Base-by-base conservation (phyloP, 2,329 filamentous ascomycete genomes). In the Grosmannia penicillata region DNA sequence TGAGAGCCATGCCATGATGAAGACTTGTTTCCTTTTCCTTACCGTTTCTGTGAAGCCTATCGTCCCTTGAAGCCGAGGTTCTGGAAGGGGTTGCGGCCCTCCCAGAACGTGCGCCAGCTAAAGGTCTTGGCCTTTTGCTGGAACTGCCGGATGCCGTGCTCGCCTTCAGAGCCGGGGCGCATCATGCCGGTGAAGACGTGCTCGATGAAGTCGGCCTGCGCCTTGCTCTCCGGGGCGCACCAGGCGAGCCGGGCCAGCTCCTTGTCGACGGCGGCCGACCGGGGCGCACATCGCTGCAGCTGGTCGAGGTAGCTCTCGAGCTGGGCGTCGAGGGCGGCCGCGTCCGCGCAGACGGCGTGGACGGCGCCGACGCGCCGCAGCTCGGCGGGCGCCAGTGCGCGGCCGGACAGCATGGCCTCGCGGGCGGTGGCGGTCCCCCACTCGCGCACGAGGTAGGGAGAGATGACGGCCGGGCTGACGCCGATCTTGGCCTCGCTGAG, bases 221-320 rank as follows among this genome's bases (percentile, higher is more conserved):
- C 27, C 4, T 7, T 14, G 22, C 40, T 42, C 17, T 42, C 36
- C 2, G 40, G 40, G 2, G 9, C 22, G 26, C 25, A 24, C 39
- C 40, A 42, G 1, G 31, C 40, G 11, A 27, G 23, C 4, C 36
- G 26, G 6, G 40, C 18, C 8, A 42, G 36, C 28, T 42, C 34
- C 33, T 42, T 42, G 33, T 42, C 38, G 31, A 38, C 26, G 21
- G 40, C 36, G 3, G 32, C 40, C 3, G 40, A 28, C 8, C 40
- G 36, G 3, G 40, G 40, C 6, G 40, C 40, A 4, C 18, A 26
- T 8, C 21, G 26, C 6, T 38, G 35, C 2, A 41, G 27, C 17
- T 26, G 25, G 34, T 37, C 29, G 5, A 40, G 36, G 18, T 33
- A 38, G 18, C 11, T 4, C 8, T 36, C 25, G 9, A 36, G 15